phyloP scores from a whole-genome alignment of 768 basidiomycete species.

The Suillus weaverae region DNA sequence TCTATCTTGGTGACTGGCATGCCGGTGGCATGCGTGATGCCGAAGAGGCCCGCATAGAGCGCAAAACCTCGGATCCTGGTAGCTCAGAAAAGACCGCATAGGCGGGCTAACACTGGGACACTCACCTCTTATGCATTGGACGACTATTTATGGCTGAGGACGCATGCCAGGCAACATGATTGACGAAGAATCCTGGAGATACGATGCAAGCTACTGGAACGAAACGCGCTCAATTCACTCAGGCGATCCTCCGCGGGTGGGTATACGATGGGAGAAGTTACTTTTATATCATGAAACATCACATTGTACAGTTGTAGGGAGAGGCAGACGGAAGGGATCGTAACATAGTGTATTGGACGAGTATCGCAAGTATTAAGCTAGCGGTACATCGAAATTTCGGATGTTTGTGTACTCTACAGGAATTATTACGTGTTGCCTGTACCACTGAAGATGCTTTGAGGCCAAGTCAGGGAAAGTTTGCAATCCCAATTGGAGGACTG shows the following conservation, averaged over 20 bases:
- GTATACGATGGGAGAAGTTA: neutral
- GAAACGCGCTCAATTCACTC: neutral
- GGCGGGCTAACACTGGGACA: neutral
- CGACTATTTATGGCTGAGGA: neutral
- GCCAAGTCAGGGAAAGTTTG: neutral
- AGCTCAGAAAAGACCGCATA: conserved; percentile 9
- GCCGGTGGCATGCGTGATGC: conserved; percentile 38
- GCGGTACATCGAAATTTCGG: neutral
- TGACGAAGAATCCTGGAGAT: neutral
- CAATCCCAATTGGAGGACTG: neutral
- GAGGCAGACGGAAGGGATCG: neutral
- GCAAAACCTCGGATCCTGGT: conserved; percentile 13
- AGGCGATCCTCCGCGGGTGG: neutral
- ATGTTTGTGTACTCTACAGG: neutral
- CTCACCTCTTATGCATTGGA: neutral
- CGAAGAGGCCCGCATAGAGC: conserved; percentile 35
- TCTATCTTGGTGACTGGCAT: conserved; percentile 56
- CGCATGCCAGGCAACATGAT: neutral
- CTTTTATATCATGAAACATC: neutral
- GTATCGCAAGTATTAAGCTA: neutral
- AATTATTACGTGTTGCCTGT: neutral
- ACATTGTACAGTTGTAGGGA: neutral
- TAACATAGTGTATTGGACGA: neutral
- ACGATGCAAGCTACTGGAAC: neutral
- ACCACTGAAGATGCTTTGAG: neutral